Percentiles rank a stretch among this genome's conserved stretches.
Evolutionary conservation across 2,329 filamentous ascomycete species (phyloP).

Genomic region (Fusarium caatingaense): DNA sequence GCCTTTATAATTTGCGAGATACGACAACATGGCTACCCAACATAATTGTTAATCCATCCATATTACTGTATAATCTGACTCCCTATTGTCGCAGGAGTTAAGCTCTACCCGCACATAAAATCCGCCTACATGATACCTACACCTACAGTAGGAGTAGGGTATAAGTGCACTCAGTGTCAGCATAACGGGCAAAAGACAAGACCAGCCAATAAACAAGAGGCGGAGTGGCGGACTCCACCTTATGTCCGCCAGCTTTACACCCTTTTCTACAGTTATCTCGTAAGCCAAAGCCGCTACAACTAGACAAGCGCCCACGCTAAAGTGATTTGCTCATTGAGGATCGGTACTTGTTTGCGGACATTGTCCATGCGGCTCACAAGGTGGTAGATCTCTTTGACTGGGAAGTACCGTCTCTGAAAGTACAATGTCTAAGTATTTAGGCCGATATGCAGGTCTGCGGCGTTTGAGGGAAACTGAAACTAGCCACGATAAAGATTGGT

Average conservation of each 20-base stretch:
- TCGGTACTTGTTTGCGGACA: conserved; percentile 22
- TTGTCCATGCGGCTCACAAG: conserved; percentile 19
- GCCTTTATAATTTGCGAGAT: conserved; percentile 38
- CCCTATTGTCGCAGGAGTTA: conserved; percentile 33
- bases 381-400: neutral
- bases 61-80: conserved; percentile 15
- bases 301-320: conserved; percentile 37
- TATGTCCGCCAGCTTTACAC: conserved; percentile 36
- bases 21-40: neutral
- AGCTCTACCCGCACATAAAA: conserved; percentile 35
- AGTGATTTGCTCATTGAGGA: conserved; percentile 11
- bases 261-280: conserved; percentile 33
- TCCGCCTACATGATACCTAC: conserved; percentile 27
- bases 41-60: conserved; percentile 7
- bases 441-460: conserved; percentile 11
- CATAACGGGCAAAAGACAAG: conserved; percentile 36
- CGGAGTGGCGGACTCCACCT: conserved; percentile 42
- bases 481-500: conserved; percentile 3
- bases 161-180: conserved; percentile 13
- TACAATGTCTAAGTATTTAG: conserved; percentile 4
- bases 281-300: conserved; percentile 41
- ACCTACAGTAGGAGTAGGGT: conserved; percentile 7
- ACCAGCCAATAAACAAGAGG: conserved; percentile 19
- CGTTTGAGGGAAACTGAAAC: conserved; percentile 11
- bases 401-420: neutral